phyloP scores from a whole-genome alignment of 306 rosid species.

The Cicer yamashitae region DNA sequence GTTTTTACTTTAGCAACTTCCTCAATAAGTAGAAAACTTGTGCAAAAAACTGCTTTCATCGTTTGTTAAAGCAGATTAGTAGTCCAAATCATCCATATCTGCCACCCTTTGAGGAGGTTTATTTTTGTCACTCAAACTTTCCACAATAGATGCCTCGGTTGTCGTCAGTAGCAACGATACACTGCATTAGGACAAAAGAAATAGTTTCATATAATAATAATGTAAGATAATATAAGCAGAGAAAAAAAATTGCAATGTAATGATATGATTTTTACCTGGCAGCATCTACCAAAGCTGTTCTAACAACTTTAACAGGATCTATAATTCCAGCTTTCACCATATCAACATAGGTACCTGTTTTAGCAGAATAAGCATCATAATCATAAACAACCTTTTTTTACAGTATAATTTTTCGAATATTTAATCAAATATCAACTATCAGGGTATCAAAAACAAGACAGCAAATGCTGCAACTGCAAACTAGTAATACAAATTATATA shows the following conservation, averaged over 20 bases:
- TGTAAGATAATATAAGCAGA: not conserved
- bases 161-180: slow-evolving; percentile 85
- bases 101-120: slow-evolving; percentile 75
- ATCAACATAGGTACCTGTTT: slow-evolving; percentile 82
- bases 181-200: slow-evolving; percentile 50
- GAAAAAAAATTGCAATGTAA: not conserved
- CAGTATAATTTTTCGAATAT: not conserved
- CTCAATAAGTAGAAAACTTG: slow-evolving; percentile 16
- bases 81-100: slow-evolving; percentile 69
- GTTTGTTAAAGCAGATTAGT: slow-evolving; percentile 43
- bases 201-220: slow-evolving; percentile 8
- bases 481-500: too few species aligned
- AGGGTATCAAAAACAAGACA: not conserved
- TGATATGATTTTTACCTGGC: slow-evolving; percentile 70
- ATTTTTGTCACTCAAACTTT: slow-evolving; percentile 53
- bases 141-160: slow-evolving; percentile 78
- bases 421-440: not conserved
- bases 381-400: not conserved
- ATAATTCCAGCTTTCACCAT: slow-evolving; percentile 90
- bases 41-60: slow-evolving; percentile 27
- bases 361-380: slow-evolving; percentile 39
- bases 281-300: slow-evolving; percentile 90
- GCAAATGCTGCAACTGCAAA: not conserved
- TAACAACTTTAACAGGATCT: slow-evolving; percentile 91
- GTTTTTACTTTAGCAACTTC: slow-evolving; percentile 25